A percentile compares a stretch with the other conserved stretches of the same genome.
Evolutionary conservation across 2,329 filamentous ascomycete genomes (phyloP).

Genomic region (Microsporum audouinii): DNA sequence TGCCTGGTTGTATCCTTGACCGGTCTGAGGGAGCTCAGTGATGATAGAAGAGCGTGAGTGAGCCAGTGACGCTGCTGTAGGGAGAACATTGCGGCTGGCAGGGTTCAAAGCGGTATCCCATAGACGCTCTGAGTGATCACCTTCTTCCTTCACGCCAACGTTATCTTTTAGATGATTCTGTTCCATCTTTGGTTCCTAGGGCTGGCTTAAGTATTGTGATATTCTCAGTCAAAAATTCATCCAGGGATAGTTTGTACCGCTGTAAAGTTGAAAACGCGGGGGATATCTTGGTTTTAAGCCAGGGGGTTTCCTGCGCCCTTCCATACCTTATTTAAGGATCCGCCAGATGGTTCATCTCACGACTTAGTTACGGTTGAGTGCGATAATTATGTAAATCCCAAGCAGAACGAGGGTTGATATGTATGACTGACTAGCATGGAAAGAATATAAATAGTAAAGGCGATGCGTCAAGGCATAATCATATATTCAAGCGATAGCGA

Average conservation of each 20-base stretch:
- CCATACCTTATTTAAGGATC: neutral
- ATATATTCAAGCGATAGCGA: neutral
- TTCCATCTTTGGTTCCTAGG: neutral
- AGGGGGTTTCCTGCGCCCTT: neutral
- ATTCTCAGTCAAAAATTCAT: neutral
- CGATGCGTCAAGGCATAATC: neutral
- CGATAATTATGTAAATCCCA: too few relatives aligned
- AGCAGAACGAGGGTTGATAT: neutral
- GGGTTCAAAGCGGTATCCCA: neutral
- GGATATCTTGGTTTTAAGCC: neutral
- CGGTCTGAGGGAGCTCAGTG: slow-evolving; percentile 19
- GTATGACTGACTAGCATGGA: neutral
- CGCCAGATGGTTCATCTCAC: too few relatives aligned
- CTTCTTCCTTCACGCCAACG: neutral
- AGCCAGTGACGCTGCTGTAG: slow-evolving; percentile 20
- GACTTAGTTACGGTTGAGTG: too few relatives aligned
- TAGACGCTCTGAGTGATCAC: neutral
- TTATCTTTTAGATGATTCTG: neutral
- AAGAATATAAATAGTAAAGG: neutral
- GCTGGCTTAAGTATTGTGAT: neutral
- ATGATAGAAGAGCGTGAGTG: slow-evolving; percentile 27
- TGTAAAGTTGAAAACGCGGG: neutral
- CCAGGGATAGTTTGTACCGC: neutral
- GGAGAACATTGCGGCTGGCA: slow-evolving; percentile 22
- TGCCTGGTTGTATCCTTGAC: slow-evolving; percentile 23